These are phyloP conservation scores for Saccharomyces hybrid DNA, from an alignment of 1,139 yeast genomes.

Conservation along the genomic window DNA sequence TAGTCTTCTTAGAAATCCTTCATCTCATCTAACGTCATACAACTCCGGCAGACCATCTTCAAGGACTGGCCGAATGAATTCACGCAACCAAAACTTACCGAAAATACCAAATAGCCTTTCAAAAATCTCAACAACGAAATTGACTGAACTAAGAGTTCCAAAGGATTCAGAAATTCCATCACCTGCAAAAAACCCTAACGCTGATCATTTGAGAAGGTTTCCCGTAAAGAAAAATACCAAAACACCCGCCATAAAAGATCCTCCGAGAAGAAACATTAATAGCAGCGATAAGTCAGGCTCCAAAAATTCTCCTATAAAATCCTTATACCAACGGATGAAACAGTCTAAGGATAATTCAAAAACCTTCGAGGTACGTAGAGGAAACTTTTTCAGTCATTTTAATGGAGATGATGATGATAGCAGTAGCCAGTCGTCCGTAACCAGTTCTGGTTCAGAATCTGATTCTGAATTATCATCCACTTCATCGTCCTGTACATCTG, in stretches of 20 bases:
- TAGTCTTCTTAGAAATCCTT: slow-evolving; percentile 3
- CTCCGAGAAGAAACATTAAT: background rate
- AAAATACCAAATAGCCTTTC: background rate
- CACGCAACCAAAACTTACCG: background rate
- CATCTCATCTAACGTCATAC: slow-evolving; percentile 3
- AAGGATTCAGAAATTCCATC: background rate
- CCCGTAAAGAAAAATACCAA: background rate
- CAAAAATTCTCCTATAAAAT: slow-evolving; percentile 3
- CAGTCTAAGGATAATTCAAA: slow-evolving; percentile 4
- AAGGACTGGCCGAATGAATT: slow-evolving; percentile 4
- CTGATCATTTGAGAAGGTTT: background rate
- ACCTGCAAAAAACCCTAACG: background rate
- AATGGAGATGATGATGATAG: slow-evolving; percentile 11
- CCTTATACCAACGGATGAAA: slow-evolving; percentile 4
- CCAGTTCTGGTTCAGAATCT: slow-evolving; percentile 11
- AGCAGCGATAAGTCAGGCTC: background rate
- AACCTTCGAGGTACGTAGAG: slow-evolving; percentile 11
- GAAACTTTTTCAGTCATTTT: slow-evolving; percentile 19
- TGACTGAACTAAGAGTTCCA: background rate
- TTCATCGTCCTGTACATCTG: slow-evolving; percentile 4
- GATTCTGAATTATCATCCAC: slow-evolving; percentile 2
- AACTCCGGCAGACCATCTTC: slow-evolving; percentile 6
- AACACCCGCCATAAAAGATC: background rate
- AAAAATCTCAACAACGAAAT: background rate
- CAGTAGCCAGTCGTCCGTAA: slow-evolving; percentile 11